These are phyloP conservation scores for Cyclocybe aegerita DNA, from an alignment of 768 basidiomycete genomes.

Conservation along the genomic window DNA sequence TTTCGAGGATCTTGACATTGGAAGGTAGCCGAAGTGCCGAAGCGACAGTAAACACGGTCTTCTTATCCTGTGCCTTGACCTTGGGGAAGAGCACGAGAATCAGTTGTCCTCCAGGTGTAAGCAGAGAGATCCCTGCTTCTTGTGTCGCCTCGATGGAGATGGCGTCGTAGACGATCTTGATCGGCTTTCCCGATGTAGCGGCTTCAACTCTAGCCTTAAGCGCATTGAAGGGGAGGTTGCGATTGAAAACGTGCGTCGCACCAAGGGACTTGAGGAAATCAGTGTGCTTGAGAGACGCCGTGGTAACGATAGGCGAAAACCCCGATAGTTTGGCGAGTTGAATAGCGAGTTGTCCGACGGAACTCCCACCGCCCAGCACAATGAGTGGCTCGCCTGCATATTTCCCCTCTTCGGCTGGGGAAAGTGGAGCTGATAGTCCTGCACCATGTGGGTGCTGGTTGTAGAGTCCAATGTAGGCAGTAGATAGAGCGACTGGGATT, in stretches of 20 bases:
- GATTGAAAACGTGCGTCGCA: conserved; percentile 38
- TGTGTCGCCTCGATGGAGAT: conserved; percentile 22
- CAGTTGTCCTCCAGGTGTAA: conserved; percentile 31
- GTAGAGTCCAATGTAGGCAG: conserved; percentile 51
- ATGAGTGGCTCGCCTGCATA: conserved; percentile 45
- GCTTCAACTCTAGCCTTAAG: conserved; percentile 18
- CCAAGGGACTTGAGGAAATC: conserved; percentile 37
- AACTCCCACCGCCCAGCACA: conserved; percentile 47
- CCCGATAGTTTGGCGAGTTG: conserved; percentile 39
- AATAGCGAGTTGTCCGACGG: conserved; percentile 45
- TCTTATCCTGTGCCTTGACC: background rate
- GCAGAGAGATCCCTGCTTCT: conserved; percentile 22
- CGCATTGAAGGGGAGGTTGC: conserved; percentile 9
- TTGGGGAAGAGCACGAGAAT: conserved; percentile 28
- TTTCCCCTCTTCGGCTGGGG: conserved; percentile 33
- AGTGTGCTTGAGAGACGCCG: conserved; percentile 29
- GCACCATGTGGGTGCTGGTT: conserved; percentile 33
- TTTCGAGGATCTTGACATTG: conserved; percentile 9
- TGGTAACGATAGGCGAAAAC: conserved; percentile 41
- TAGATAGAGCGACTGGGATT: conserved; percentile 43
- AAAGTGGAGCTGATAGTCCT: conserved; percentile 38
- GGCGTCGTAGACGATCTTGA: conserved; percentile 26
- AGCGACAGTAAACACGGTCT: conserved; percentile 5
- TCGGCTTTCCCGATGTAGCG: conserved; percentile 15
- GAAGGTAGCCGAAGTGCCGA: conserved; percentile 5